Conservation (phyloP, 2,329 filamentous ascomycete genomes). For the Trichoderma sp. region DNA sequence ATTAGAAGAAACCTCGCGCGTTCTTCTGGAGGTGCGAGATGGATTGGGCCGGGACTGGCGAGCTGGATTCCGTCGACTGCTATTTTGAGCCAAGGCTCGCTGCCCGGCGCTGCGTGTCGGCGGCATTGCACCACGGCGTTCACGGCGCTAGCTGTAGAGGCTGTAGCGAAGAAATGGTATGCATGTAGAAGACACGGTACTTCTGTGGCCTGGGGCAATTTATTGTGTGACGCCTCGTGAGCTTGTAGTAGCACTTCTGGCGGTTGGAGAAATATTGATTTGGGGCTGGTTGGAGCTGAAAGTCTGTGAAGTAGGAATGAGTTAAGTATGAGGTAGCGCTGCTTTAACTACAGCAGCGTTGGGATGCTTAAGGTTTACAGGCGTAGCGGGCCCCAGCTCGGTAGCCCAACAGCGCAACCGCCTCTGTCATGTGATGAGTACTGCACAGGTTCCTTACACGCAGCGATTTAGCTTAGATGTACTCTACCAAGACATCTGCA, state of each 20-base stretch:
- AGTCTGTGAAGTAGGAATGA: neutral
- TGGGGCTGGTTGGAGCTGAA: neutral
- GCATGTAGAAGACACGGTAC: neutral
- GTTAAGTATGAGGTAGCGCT: neutral
- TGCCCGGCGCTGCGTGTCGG: conserved; percentile 33
- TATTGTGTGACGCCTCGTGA: neutral
- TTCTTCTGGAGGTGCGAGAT: neutral
- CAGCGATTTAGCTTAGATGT: neutral
- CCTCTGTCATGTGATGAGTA: neutral
- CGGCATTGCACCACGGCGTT: conserved; percentile 31
- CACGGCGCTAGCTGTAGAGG: neutral
- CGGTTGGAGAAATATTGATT: neutral
- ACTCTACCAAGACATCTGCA: neutral
- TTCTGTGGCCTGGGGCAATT: neutral
- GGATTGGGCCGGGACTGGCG: conserved; percentile 7
- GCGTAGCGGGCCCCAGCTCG: neutral
- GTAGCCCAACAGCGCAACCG: neutral
- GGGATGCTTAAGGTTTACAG: neutral
- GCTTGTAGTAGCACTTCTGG: neutral
- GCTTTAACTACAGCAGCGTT: neutral
- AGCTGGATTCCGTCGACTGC: conserved; percentile 30
- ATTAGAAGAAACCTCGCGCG: neutral
- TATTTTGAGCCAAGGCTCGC: conserved; percentile 22
- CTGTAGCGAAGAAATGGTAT: neutral
- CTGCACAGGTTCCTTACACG: neutral